Base-by-base conservation (phyloP, 148 eudicot species). In the Cornus kousa region DNA sequence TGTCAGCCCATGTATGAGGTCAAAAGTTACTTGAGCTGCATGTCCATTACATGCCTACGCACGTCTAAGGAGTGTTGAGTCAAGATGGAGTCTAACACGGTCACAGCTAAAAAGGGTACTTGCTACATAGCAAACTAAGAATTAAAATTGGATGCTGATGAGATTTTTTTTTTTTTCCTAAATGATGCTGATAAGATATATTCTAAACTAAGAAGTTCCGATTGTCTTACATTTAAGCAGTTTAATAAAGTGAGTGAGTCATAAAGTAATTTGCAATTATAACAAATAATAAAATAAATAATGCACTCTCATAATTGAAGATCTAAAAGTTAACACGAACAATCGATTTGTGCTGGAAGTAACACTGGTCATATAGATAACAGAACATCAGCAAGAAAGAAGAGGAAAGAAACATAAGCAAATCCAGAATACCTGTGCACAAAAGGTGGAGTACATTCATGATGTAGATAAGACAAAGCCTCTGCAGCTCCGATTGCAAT, bases 401-500 rank as follows among this genome's bases (percentile, higher is more conserved):
- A 35, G 17, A 48, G 67, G 5, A 17, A 43, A 5, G 48, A 24
- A 74, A 66, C 2, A n/a, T 19, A 43, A 19, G 71, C 19, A 48
- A 78, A n/a, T 70, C 46, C 55, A 53, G 17, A 67, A 70, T 91
- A 97, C 99, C 98, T 94, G 91, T 97, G 99, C 75, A 97, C 99
- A 81, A 91, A 84, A 22, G 99, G 93, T 12, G 99, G 95, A 67
- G 73, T 81, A 78, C 98, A 97, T 57, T 97, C 99, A 80, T 97
- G 97, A 82, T 97, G 99, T 10, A 97, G 90, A 84, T 89, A 94
- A 39, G 90, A 85, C 68, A 97, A 81, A 73, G 88, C 97, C 87
- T 97, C 99, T 0, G 99, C 99, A 62, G 93, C 94, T 76, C 99
- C 99, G 1, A 86, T 92, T 5, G 99, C 99, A 74, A 97, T 94